Evolutionary conservation across 1,139 yeast genomes (phyloP).

Genomic region (Blastobotrys apis): DNA sequence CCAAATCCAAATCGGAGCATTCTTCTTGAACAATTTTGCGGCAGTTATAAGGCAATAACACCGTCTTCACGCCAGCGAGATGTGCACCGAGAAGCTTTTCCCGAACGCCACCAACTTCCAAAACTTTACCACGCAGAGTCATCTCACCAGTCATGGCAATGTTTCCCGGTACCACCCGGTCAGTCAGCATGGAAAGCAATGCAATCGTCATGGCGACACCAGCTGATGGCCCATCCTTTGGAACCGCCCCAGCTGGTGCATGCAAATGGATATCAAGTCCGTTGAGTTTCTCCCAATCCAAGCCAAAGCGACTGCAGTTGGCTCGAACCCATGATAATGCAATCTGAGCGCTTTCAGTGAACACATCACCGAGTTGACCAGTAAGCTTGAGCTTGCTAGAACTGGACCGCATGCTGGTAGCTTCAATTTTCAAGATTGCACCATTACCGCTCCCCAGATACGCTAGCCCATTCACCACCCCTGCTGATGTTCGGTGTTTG

Average conservation of each 20-base stretch:
- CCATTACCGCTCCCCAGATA: slow-evolving; percentile 89
- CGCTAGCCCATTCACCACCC: slow-evolving; percentile 87
- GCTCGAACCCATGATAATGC: slow-evolving; percentile 72
- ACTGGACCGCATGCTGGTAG: slow-evolving; percentile 58
- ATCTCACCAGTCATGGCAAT: slow-evolving; percentile 95
- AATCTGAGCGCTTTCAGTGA: slow-evolving; percentile 77
- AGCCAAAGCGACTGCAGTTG: slow-evolving; percentile 42
- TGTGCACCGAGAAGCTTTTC: slow-evolving; percentile 86
- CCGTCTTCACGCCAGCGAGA: slow-evolving; percentile 56
- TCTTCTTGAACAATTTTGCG: slow-evolving; percentile 65
- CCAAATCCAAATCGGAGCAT: slow-evolving; percentile 52
- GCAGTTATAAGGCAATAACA: slow-evolving; percentile 68
- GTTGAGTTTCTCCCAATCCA: slow-evolving; percentile 39
- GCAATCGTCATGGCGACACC: slow-evolving; percentile 88
- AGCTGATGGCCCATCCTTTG: slow-evolving; percentile 92
- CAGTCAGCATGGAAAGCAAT: slow-evolving; percentile 64
- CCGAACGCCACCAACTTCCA: slow-evolving; percentile 86
- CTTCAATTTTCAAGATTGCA: slow-evolving; percentile 74
- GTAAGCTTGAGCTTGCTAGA: slow-evolving; percentile 59
- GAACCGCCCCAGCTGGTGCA: slow-evolving; percentile 84
- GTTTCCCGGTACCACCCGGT: slow-evolving; percentile 60
- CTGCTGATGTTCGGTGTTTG: slow-evolving; percentile 45
- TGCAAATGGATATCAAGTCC: slow-evolving; percentile 70
- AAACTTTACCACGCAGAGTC: slow-evolving; percentile 76
- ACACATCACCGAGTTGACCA: slow-evolving; percentile 78